Percentiles rank a stretch among this genome's conserved stretches.
phyloP scores from a whole-genome alignment of 2,329 filamentous ascomycete species.

The Lojkania enalia region DNA sequence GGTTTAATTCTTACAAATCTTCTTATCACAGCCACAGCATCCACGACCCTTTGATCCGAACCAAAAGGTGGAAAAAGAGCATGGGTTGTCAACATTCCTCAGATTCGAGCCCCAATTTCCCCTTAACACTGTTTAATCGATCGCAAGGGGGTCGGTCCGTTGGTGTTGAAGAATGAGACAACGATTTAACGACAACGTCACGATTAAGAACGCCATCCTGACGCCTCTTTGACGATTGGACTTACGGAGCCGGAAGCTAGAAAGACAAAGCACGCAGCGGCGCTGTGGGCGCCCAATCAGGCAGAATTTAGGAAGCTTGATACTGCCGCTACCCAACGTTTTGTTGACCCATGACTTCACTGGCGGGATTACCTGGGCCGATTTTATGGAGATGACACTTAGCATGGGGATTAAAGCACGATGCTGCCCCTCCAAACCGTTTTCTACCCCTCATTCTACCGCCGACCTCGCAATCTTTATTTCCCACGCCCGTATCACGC shows the following conservation, averaged over 20 bases:
- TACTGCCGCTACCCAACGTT: constrained; percentile 13
- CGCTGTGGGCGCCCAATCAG: constrained; percentile 24
- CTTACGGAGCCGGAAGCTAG: constrained; percentile 10
- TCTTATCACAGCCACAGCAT: too few relatives aligned
- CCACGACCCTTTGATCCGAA: too few relatives aligned
- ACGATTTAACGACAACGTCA: constrained; percentile 1
- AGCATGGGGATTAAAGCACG: constrained; percentile 29
- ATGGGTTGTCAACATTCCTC: too few relatives aligned
- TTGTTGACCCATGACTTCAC: constrained; percentile 38
- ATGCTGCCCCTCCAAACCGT: constrained; percentile 28
- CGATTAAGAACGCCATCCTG: constrained; percentile 17
- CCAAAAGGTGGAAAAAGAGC: too few relatives aligned
- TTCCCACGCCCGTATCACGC: too few relatives aligned
- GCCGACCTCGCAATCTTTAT: constrained; percentile 9
- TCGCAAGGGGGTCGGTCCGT: not conserved
- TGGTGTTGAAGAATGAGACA: not conserved
- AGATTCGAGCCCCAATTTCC: too few relatives aligned
- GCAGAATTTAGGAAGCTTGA: constrained; percentile 11
- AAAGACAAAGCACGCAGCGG: constrained; percentile 13
- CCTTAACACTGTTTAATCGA: not conserved
- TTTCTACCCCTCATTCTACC: constrained; percentile 15
- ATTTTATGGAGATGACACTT: constrained; percentile 22
- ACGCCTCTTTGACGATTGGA: constrained; percentile 30
- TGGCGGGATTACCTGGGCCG: constrained; percentile 32
- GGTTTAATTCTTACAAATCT: too few relatives aligned